Evolutionary conservation across 2,329 filamentous ascomycete genomes (phyloP), one percentile per base, ranked within the genome.

Genomic region (Diaporthe sp.): DNA sequence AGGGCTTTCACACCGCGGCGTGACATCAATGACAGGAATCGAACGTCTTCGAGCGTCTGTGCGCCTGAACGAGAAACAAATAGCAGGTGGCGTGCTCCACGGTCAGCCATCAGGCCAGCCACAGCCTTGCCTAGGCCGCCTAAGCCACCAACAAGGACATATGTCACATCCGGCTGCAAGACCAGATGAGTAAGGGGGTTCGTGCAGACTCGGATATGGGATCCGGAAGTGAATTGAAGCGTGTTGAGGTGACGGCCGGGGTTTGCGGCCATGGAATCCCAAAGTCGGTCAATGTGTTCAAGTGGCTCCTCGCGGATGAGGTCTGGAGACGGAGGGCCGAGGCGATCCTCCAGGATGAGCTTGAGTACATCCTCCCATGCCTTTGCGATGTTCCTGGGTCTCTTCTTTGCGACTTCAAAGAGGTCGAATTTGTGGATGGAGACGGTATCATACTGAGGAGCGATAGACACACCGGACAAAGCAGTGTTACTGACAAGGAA

Each of bases 101-200:
- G 85, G 6, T 79, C 78, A n/a, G 84, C 82, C 71, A 92, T 83
- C 71, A 89, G 84, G 70, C 84, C 82, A 2, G 89, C 86, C 50
- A 92, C 86, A 76, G 85, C 87, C 44, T 85, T 84, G 0, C 90
- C 90, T 0, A 92, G 83, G 15, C 90, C 90, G 22, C 90, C 89
- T 0, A 91, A 83, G 0, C 89, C 89, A 22, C 91, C 91, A 5
- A 86, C 84, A 4, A 92, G 80, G 3, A 92, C 78, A 72, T 92
- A 92, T 0, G 88, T 87, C 0, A 81, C 83, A 9, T 84, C 79
- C 1, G 77, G 71, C 3, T 83, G 82, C 56, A 87, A 78, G 7
- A 42, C 17, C 7, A 30, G 32, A 27, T 68, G 39, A 44, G 32
- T 37, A 22, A 75, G 27, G 10, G 39, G 68, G 44, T 72, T 74